Evolutionary conservation across 192 early-diverging fungal species (phyloP).

Genomic region (Dissophora ornata): DNA sequence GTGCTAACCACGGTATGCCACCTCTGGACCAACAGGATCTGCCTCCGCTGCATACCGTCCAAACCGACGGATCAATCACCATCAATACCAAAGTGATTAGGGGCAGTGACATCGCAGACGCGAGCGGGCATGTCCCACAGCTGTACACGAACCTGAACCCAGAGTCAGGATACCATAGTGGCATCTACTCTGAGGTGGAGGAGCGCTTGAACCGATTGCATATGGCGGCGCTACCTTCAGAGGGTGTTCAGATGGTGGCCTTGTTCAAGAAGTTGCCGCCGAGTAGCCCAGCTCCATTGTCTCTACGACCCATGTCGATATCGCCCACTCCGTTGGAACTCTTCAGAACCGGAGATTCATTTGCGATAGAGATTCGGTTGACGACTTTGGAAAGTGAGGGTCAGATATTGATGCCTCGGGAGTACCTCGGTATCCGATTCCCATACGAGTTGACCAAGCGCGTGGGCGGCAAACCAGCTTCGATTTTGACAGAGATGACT

Average conservation of each 20-base stretch:
- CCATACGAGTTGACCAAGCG: conserved; percentile 41
- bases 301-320: background rate
- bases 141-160: conserved; percentile 16
- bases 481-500: conserved; percentile 38
- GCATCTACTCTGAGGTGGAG: conserved; percentile 25
- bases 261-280: conserved; percentile 20
- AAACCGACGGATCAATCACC: conserved; percentile 8
- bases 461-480: conserved; percentile 12
- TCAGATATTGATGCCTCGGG: conserved; percentile 15
- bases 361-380: conserved; percentile 23
- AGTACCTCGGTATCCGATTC: conserved; percentile 32
- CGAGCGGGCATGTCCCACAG: background rate
- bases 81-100: conserved; percentile 22
- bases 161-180: conserved; percentile 41
- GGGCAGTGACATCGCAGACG: background rate
- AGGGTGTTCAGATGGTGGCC: conserved; percentile 19
- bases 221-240: conserved; percentile 15
- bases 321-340: conserved; percentile 10
- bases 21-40: conserved; percentile 38
- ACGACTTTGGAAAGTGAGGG: background rate
- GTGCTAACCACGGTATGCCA: conserved; percentile 12
- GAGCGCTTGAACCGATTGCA: conserved; percentile 24
- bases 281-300: background rate
- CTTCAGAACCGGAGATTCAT: conserved; percentile 40
- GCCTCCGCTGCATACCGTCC: conserved; percentile 15